Evolutionary conservation across 257 asterid species (phyloP).

Genomic region (Solanum boliviense): DNA sequence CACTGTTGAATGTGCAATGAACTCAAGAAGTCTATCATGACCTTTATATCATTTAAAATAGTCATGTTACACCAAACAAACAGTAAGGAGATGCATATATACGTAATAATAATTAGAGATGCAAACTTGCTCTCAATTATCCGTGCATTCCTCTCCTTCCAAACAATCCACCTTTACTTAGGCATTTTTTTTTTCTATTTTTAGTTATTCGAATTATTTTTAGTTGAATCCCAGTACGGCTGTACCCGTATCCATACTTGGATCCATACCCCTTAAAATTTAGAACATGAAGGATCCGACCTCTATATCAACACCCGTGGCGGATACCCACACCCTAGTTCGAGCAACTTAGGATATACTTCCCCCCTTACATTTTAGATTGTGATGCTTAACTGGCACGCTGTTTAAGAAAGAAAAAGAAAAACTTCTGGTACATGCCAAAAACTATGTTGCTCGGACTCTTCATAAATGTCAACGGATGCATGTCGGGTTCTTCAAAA

Average conservation of each 20-base stretch:
- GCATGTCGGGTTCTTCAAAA: neutral
- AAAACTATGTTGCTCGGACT: neutral
- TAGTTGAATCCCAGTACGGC: too few relatives aligned
- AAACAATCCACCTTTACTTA: neutral
- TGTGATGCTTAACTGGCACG: neutral
- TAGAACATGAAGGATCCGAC: neutral
- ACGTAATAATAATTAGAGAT: neutral
- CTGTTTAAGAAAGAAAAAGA: neutral
- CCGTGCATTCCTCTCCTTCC: neutral
- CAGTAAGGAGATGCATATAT: neutral
- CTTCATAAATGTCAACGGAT: neutral
- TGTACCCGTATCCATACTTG: neutral
- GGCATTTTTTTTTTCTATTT: neutral
- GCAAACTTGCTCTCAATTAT: neutral
- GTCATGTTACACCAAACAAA: neutral
- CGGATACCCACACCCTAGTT: neutral
- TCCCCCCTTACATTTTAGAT: neutral
- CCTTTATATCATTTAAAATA: neutral
- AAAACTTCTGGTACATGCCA: neutral
- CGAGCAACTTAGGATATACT: neutral
- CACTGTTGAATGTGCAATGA: neutral
- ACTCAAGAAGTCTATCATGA: neutral
- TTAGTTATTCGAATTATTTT: neutral
- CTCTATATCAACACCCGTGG: neutral
- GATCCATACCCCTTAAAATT: neutral